Evolutionary conservation across 805 yeast species (phyloP).

Genomic region (Wickerhamiella cacticola): DNA sequence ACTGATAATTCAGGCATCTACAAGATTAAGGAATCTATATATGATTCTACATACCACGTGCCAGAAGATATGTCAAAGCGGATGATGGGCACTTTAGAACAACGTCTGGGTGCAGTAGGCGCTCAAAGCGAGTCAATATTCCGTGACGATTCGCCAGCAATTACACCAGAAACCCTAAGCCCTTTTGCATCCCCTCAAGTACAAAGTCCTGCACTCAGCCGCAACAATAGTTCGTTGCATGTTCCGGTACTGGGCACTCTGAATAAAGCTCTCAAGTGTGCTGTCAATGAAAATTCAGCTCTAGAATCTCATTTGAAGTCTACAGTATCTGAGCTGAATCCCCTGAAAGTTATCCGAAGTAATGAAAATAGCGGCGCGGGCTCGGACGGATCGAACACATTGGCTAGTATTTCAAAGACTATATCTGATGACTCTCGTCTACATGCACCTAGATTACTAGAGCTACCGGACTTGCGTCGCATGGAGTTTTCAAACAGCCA

Average conservation of each 20-base stretch:
- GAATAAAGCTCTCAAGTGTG: not conserved
- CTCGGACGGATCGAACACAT: not conserved
- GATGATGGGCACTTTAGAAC: no score
- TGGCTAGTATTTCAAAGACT: not conserved
- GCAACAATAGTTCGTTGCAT: conserved; percentile 1
- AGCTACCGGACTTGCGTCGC: conserved; percentile 1
- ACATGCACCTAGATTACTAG: not conserved
- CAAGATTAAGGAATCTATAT: not conserved
- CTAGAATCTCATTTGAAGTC: not conserved
- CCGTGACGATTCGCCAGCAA: not conserved
- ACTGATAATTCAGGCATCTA: not conserved
- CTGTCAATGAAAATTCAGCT: not conserved
- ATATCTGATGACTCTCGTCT: not conserved
- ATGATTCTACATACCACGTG: not conserved
- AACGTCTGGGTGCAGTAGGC: not conserved
- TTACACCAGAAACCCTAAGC: not conserved
- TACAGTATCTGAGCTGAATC: not conserved
- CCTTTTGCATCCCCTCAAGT: not conserved
- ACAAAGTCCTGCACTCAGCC: conserved; percentile 2
- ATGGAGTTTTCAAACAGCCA: conserved; percentile 9
- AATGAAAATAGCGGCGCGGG: not conserved
- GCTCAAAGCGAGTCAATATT: not conserved
- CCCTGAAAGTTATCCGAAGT: not conserved
- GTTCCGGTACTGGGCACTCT: conserved; percentile 1
- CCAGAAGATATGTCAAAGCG: not conserved